Base-by-base conservation (phyloP, 768 basidiomycete genomes). In the Hypholoma fasciculare region DNA sequence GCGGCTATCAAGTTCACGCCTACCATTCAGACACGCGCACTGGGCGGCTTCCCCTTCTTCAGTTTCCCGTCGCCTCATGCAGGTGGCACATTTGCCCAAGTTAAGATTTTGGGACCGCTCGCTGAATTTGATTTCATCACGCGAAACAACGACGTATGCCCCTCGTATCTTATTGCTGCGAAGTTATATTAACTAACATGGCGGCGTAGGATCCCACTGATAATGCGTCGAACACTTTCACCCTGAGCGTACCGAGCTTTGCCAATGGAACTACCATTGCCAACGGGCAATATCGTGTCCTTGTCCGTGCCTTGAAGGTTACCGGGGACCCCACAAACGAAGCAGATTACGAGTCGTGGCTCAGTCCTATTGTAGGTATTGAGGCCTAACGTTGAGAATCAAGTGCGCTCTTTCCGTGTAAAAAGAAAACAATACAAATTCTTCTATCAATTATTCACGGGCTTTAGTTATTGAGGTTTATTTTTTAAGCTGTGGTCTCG, bases 351-450 rank as follows among this genome's bases (percentile, higher is more conserved):
- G 80, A 82, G 54, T 76, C 73, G 50, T 82, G 74, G 75, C 64
- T 80, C 57, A 78, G 79, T 56, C 77, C 78, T 12, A 67, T 79
- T 51, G 61, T 75, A 79, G 61, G 86, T 78, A 67, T 85, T 30
- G 47, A 65, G 17, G 64, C 48, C 6, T 49, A 27, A 46, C 30
- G 30, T 34, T 7, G 30, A 34, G 2, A 34, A 34, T 34, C 9
- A 34, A 34, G 9, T 34, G 9, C 30, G 30, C 30, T 9, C 30
- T 34, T 34, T 34, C 30, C 30, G 30, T 9, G 30, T 34, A 34
- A 34, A 34, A 34, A 34, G 30, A 34, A 9, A 34, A 9, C 7
- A 34, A 34, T 34, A 34, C 6, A 34, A 6, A 34, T 34, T 34
- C 9, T 34, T 9, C 6, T 9, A 23, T 23, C 23, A 23, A 23